Conservation (phyloP, 169 alveolate species). For the Babesia bigemina region DNA sequence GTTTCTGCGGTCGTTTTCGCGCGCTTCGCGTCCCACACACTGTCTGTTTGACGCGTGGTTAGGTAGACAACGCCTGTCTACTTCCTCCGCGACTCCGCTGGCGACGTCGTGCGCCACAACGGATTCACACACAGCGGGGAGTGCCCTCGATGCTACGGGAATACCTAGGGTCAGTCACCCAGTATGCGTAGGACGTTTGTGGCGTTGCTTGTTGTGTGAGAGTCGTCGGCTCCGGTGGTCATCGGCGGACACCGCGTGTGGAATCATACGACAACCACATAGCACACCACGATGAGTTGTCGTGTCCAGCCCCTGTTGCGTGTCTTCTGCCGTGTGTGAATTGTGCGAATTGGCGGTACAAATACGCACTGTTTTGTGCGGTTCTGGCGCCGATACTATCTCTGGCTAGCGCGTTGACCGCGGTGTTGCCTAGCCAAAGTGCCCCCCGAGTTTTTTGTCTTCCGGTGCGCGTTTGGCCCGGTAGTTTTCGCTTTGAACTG, state of each 20-base stretch:
- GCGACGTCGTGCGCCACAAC: background rate
- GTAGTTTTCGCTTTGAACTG: background rate
- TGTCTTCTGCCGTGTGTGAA: slow-evolving; percentile 18
- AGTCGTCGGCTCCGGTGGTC: background rate
- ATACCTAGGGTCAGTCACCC: background rate
- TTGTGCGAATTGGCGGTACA: background rate
- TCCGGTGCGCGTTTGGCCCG: slow-evolving; percentile 15
- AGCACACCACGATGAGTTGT: slow-evolving; percentile 30
- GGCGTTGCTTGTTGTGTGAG: background rate
- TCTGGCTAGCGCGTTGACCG: slow-evolving; percentile 15
- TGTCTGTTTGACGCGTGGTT: background rate
- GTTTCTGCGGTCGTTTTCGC: background rate
- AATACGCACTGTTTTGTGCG: background rate
- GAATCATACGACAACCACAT: slow-evolving; percentile 48
- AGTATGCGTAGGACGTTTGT: background rate
- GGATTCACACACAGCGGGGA: slow-evolving; percentile 1
- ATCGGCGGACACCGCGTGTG: slow-evolving; percentile 4
- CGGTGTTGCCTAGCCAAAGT: background rate
- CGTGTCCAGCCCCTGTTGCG: background rate
- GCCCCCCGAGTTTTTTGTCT: slow-evolving; percentile 19
- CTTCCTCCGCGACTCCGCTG: background rate
- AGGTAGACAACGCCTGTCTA: background rate
- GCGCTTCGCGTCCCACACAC: background rate
- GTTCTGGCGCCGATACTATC: background rate
- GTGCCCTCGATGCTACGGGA: background rate